Conservation (phyloP, 2,329 filamentous ascomycete genomes). For the Fusarium nanum region DNA sequence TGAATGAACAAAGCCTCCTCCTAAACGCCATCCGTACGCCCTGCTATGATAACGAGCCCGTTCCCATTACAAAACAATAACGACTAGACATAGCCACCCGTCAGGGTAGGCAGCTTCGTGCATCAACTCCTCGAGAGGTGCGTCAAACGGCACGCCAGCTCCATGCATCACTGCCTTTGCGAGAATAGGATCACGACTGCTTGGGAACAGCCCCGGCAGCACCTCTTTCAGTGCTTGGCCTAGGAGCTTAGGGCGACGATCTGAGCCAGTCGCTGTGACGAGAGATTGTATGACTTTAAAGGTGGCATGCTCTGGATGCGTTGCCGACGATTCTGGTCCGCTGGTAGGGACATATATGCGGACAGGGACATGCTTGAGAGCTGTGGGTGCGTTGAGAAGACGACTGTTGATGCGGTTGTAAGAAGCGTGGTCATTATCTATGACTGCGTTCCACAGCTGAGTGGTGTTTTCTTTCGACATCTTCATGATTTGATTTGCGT, state of each 20-base stretch:
- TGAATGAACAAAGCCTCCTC: neutral
- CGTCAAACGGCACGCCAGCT: slow-evolving; percentile 80
- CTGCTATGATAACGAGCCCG: slow-evolving; percentile 16
- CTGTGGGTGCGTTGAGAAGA: slow-evolving; percentile 79
- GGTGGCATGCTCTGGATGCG: slow-evolving; percentile 56
- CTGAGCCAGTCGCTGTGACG: slow-evolving; percentile 62
- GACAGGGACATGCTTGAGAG: slow-evolving; percentile 85
- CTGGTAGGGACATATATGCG: slow-evolving; percentile 83
- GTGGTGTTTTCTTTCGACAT: slow-evolving; percentile 86
- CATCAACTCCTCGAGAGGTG: slow-evolving; percentile 85
- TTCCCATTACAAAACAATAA: slow-evolving; percentile 71
- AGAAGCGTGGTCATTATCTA: slow-evolving; percentile 77
- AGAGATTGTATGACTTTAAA: slow-evolving; percentile 83
- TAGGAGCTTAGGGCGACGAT: slow-evolving; percentile 63
- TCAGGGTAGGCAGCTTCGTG: slow-evolving; percentile 87
- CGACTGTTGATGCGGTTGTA: slow-evolving; percentile 81
- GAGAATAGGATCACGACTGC: slow-evolving; percentile 82
- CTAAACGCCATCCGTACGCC: slow-evolving; percentile 34
- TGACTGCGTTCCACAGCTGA: slow-evolving; percentile 83
- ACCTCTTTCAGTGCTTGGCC: slow-evolving; percentile 81
- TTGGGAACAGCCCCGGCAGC: slow-evolving; percentile 87
- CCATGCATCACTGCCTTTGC: slow-evolving; percentile 90
- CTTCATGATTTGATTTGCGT: slow-evolving; percentile 89
- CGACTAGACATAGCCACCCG: slow-evolving; percentile 87
- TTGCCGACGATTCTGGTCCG: slow-evolving; percentile 48